These are phyloP conservation scores for Septoria linicola DNA, from an alignment of 2,329 filamentous ascomycete genomes.

Conservation along the genomic window DNA sequence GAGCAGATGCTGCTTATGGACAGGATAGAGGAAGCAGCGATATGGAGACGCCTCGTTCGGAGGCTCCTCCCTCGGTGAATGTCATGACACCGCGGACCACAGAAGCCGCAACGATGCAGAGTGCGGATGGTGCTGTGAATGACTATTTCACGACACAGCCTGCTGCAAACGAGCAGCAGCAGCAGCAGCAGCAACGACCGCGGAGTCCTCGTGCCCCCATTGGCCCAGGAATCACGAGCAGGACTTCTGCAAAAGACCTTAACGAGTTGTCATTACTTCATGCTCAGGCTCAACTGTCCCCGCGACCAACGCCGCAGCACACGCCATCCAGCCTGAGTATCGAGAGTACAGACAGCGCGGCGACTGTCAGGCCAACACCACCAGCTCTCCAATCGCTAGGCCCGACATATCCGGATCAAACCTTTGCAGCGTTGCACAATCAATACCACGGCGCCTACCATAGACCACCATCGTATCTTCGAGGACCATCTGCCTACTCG, in stretches of 20 bases:
- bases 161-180: slow-evolving; percentile 2
- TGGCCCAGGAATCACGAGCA: neutral
- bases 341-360: slow-evolving; percentile 41
- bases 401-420: slow-evolving; percentile 50
- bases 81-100: slow-evolving; percentile 25
- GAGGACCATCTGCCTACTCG: slow-evolving; percentile 1
- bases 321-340: slow-evolving; percentile 45
- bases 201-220: neutral
- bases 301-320: slow-evolving; percentile 42
- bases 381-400: slow-evolving; percentile 31
- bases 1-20: slow-evolving; percentile 5
- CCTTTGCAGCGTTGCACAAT: slow-evolving; percentile 49
- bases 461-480: slow-evolving; percentile 33
- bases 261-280: neutral
- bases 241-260: slow-evolving; percentile 16
- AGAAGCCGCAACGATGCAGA: slow-evolving; percentile 11
- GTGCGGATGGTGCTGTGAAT: neutral
- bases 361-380: slow-evolving; percentile 35
- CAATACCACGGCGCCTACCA: slow-evolving; percentile 43
- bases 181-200: neutral
- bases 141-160: slow-evolving; percentile 20
- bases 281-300: slow-evolving; percentile 24
- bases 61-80: slow-evolving; percentile 38
- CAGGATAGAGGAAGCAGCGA: slow-evolving; percentile 29
- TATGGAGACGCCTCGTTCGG: slow-evolving; percentile 42